Evolutionary conservation across 108 stramenopile species (phyloP), one percentile per base, ranked within the genome.

Genomic region (Cylindrotheca fusiformis): DNA sequence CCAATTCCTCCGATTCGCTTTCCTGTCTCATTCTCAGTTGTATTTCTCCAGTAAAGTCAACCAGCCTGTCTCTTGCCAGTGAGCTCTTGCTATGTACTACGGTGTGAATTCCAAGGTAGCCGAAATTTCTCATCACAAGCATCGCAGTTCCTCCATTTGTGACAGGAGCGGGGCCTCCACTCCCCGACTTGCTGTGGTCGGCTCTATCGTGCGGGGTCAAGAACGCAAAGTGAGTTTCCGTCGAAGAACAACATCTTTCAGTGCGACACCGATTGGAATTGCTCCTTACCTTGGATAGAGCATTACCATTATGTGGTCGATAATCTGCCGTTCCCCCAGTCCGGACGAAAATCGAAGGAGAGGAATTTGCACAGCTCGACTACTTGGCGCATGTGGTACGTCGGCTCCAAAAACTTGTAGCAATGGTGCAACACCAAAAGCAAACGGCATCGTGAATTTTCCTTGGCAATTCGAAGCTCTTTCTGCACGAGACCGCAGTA

Each of bases 261-360:
- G 18, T 6, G 23, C 17, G 19, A 28, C 3, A 25, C 24, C 17
- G 17, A 59, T 1, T 48, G 28, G 24, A 48, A 29, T 14, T 14
- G 26, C 22, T 10, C 25, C 78, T 73, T 66, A 86, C 86, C 83
- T 79, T 8, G 89, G 86, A 77, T 85, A 79, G 29, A 85, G 72
- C 88, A 94, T 94, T 2, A 83, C 82, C 73, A 90, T 75, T 21
- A 94, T 90, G 65, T 91, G 93, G 55, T 91, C 90, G 25, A 90
- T 75, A 20, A 94, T 94, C 44, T 82, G 78, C 26, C 77, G 60
- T 27, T 84, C 74, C 19, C 93, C 93, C 20, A 64, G 68, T n/a
- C 86, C 89, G 27, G 82, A 69, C 8, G 60, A 50, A 63, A 82
- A 84, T 60, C 86, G 86, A 62, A 91, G 90, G 1, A 94, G 65